A percentile compares a stretch with the other conserved stretches of the same genome.
phyloP scores from a whole-genome alignment of 192 early-diverging fungal species.

The Linderina pennispora region DNA sequence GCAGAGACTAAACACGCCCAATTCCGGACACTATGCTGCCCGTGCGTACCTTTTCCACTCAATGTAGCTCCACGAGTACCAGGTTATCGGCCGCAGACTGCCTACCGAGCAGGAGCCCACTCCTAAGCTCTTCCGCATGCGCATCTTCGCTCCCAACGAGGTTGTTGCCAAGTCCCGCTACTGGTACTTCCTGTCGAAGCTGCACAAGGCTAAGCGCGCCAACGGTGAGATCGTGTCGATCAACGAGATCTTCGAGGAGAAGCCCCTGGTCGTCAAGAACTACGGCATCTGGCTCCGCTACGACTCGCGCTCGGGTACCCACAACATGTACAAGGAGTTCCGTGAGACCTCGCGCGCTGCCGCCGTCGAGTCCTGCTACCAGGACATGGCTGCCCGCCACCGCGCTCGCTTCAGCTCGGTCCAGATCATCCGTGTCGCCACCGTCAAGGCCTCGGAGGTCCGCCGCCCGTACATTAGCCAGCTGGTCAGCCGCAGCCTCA shows the following conservation, averaged over 20 bases:
- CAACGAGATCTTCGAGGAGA: slow-evolving; percentile 97
- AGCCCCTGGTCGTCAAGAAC: slow-evolving; percentile 91
- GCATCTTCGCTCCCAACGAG: slow-evolving; percentile 97
- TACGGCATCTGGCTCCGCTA: slow-evolving; percentile 99
- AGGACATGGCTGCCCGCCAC: slow-evolving; percentile 99
- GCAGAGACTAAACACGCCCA: no score
- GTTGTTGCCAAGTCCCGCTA: slow-evolving; percentile 98
- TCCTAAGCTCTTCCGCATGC: slow-evolving; percentile 97
- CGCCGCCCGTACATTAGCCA: slow-evolving; percentile 98
- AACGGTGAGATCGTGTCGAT: slow-evolving; percentile 96
- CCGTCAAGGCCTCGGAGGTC: slow-evolving; percentile 83
- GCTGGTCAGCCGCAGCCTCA: slow-evolving; percentile 80
- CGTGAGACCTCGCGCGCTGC: slow-evolving; percentile 84
- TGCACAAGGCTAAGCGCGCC: slow-evolving; percentile 98
- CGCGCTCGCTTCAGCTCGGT: slow-evolving; percentile 96
- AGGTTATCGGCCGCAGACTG: slow-evolving; percentile 93
- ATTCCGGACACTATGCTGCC: no score
- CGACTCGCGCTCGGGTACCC: slow-evolving; percentile 98
- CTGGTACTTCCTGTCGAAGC: slow-evolving; percentile 99
- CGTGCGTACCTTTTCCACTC: not conserved
- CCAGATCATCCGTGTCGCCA: slow-evolving; percentile 98
- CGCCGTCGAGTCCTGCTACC: slow-evolving; percentile 73
- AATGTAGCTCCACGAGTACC: slow-evolving; percentile 56
- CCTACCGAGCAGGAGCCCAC: slow-evolving; percentile 86
- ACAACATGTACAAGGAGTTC: slow-evolving; percentile 99